phyloP scores from a whole-genome alignment of 768 basidiomycete species.

The Tricholoma sp. region DNA sequence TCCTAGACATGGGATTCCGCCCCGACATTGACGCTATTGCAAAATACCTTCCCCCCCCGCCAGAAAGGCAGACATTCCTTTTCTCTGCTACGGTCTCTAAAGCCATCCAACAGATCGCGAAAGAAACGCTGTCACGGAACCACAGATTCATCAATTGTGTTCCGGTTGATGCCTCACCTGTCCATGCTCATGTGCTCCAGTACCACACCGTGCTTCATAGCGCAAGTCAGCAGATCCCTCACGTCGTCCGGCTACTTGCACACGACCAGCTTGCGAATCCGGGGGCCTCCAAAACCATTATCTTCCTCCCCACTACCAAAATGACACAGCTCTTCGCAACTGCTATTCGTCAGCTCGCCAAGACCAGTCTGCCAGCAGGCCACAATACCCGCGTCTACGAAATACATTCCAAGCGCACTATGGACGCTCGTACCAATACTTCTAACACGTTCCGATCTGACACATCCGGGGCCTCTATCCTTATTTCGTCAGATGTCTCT shows the following conservation, averaged over 20 bases:
- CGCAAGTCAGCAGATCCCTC: slow-evolving; percentile 67
- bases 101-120: slow-evolving; percentile 67
- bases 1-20: slow-evolving; percentile 90
- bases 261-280: slow-evolving; percentile 82
- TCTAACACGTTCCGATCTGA: slow-evolving; percentile 61
- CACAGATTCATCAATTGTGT: slow-evolving; percentile 75
- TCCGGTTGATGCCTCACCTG: slow-evolving; percentile 52
- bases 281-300: slow-evolving; percentile 63
- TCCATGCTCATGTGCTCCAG: slow-evolving; percentile 75
- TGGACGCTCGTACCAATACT: slow-evolving; percentile 49
- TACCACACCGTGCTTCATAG: slow-evolving; percentile 70
- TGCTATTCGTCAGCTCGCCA: slow-evolving; percentile 48
- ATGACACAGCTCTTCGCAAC: slow-evolving; percentile 72
- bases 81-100: slow-evolving; percentile 85
- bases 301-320: slow-evolving; percentile 85
- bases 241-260: slow-evolving; percentile 72
- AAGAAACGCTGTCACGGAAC: slow-evolving; percentile 48
- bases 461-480: slow-evolving; percentile 47
- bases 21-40: slow-evolving; percentile 77
- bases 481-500: slow-evolving; percentile 85
- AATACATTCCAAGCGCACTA: slow-evolving; percentile 73
- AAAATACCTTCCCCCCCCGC: slow-evolving; percentile 50
- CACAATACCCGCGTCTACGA: slow-evolving; percentile 58
- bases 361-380: slow-evolving; percentile 44
- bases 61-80: slow-evolving; percentile 82